Percentiles rank a stretch among this genome's conserved stretches.
These are phyloP conservation scores for Mortierella sp. DNA, from an alignment of 371 early-diverging fungal species.

Conservation along the genomic window DNA sequence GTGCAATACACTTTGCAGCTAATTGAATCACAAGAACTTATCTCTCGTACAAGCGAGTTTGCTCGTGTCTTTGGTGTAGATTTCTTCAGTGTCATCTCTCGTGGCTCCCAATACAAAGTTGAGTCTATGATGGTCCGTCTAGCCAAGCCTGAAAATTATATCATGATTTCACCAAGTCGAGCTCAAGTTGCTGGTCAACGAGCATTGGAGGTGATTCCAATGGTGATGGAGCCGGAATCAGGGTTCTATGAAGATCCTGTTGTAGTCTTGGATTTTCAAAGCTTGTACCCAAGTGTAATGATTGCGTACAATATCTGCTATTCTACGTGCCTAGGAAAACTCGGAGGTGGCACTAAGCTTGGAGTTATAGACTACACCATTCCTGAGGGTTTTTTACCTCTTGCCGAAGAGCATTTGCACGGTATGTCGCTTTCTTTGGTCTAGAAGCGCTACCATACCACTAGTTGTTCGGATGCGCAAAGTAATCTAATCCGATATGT, in stretches of 20 bases:
- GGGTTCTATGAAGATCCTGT: slow-evolving; percentile 86
- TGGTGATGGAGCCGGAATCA: slow-evolving; percentile 90
- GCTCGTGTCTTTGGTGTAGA: slow-evolving; percentile 91
- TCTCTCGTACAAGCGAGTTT: slow-evolving; percentile 85
- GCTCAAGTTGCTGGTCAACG: slow-evolving; percentile 76
- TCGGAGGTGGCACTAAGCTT: slow-evolving; percentile 59
- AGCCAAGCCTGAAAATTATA: slow-evolving; percentile 81
- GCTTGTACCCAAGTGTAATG: slow-evolving; percentile 93
- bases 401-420: slow-evolving; percentile 75
- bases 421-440: slow-evolving; percentile 54
- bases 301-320: slow-evolving; percentile 95
- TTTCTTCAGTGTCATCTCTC: slow-evolving; percentile 85
- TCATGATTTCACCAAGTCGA: slow-evolving; percentile 73
- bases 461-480: no score
- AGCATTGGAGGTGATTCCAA: slow-evolving; percentile 85
- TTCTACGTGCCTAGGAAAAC: slow-evolving; percentile 87
- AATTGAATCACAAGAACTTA: slow-evolving; percentile 76
- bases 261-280: slow-evolving; percentile 92
- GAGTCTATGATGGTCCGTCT: slow-evolving; percentile 90
- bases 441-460: no score
- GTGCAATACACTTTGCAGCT: slow-evolving; percentile 76
- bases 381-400: slow-evolving; percentile 60
- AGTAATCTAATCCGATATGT: neutral
- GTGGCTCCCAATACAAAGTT: slow-evolving; percentile 93
- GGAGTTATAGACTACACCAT: slow-evolving; percentile 62